Base-by-base conservation (phyloP, 2,329 filamentous ascomycete species). In the Tolypocladium sp. region DNA sequence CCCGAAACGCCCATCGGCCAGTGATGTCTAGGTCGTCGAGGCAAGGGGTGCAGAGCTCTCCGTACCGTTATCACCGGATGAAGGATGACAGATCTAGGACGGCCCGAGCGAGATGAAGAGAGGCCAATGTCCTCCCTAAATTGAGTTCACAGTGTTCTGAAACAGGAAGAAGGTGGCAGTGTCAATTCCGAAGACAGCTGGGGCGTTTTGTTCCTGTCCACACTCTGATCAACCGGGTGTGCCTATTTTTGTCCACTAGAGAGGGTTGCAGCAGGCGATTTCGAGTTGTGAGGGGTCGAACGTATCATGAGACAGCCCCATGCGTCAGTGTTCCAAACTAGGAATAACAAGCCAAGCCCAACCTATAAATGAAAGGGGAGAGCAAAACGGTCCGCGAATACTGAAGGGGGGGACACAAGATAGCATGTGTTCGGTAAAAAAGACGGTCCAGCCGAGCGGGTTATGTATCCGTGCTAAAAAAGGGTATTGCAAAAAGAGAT, bases 271-370 rank as follows among this genome's bases (percentile, higher is more conserved):
- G 57, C 25, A 27, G 44, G 54, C 53, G 37, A 49, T 54, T 51
- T 42, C 51, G 63, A 59, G 56, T 58, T 57, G 59, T 61, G 64
- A 61, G 63, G 60, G 59, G 58, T 57, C 42, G 40, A 61, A 42
- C 57, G 58, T 55, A 59, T 62, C 60, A 63, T 62, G 59, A 62
- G 63, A 59, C 59, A 59, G 58, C 53, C 64, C 44, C 41, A 55
- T 63, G 61, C 61, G 60, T 64, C 63, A 61, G 58, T 53, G 59
- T 59, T 46, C 55, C 53, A 57, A 63, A 57, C 60, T 54, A 56
- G 58, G 52, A 33, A 59, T 17, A 33, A 49, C 42, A 49, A 13
- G 54, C 38, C 54, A 56, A 51, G 17, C 17, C 37, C 33, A 38
- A 27, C 15, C 15, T 57, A 41, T 40, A 58, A 57, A 61, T 61